Conservation (phyloP, 805 yeast genomes). For the Sugiyamaella boreocaroliniensis region DNA sequence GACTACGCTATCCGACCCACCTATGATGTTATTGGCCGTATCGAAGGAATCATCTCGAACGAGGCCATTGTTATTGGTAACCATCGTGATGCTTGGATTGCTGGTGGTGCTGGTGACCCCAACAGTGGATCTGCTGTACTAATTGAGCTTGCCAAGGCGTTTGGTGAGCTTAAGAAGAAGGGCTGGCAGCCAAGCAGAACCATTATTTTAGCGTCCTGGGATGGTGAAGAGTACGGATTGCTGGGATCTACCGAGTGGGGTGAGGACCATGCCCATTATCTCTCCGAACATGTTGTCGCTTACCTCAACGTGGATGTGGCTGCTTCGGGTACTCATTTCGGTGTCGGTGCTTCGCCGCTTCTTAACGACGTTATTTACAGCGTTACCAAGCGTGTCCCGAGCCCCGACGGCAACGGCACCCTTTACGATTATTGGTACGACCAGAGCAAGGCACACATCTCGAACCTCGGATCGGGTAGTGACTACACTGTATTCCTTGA, state of each 20-base stretch:
- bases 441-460: slow-evolving; percentile 31
- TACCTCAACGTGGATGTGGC: slow-evolving; percentile 68
- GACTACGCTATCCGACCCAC: slow-evolving; percentile 55
- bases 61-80: slow-evolving; percentile 63
- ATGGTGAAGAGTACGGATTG: slow-evolving; percentile 68
- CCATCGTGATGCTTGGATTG: slow-evolving; percentile 77
- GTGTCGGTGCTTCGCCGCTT: slow-evolving; percentile 53
- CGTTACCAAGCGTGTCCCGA: slow-evolving; percentile 39
- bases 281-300: slow-evolving; percentile 51
- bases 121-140: slow-evolving; percentile 64
- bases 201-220: slow-evolving; percentile 70
- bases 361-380: slow-evolving; percentile 42
- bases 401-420: slow-evolving; percentile 36
- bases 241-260: slow-evolving; percentile 77
- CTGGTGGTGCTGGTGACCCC: slow-evolving; percentile 76
- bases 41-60: slow-evolving; percentile 47
- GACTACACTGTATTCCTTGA: slow-evolving; percentile 48
- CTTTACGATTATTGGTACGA: slow-evolving; percentile 33
- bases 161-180: slow-evolving; percentile 41
- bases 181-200: slow-evolving; percentile 75
- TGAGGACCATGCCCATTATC: slow-evolving; percentile 45
- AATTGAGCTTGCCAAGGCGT: slow-evolving; percentile 56
- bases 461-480: slow-evolving; percentile 60
- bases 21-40: slow-evolving; percentile 55
- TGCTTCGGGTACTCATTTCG: slow-evolving; percentile 47